Evolutionary conservation across 768 basidiomycete genomes (phyloP), one percentile per base, ranked within the genome.

Genomic region (Boletus rufocinnamomeus): DNA sequence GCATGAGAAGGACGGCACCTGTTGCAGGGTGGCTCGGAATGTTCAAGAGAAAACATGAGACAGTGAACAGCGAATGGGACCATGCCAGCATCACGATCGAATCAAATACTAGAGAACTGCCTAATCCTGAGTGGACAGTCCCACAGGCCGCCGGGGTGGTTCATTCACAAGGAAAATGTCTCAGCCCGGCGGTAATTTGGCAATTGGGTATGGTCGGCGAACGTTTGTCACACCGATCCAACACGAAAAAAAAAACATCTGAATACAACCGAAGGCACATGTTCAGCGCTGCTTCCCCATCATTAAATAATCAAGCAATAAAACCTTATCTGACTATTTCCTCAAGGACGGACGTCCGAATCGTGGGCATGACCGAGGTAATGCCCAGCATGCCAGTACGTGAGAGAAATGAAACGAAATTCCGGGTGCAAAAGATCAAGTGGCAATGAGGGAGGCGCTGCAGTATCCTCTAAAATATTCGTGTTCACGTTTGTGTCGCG

Each of bases 271-370:
- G 48, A 55, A 54, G 47, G 59, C 57, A 57, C 58, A 56, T 58
- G 68, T 52, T 65, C 59, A 68, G 56, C 32, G n/a, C 35, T 61
- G 61, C 21, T 65, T 49, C 57, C 46, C 53, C 25, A 47, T 46
- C 49, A 66, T 57, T 47, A 51, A 64, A 66, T 48, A 55, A 66
- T 54, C 23, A 35, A 44, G 43, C 28, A 58, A 60, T 66, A 58
- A 64, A 65, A 58, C 64, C 62, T 66, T 64, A 62, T 64, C 52
- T 59, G 60, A 61, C 45, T 45, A 43, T 43, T 57, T 46, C 56
- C 47, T 60, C 57, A 38, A 57, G 35, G 52, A 27, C 17, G 43
- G 54, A 50, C 41, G 54, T 57, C 40, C 64, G n/a, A n/a, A 60
- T 56, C 66, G 55, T 63, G 63, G 61, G 52, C 56, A 61, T 51